These are phyloP conservation scores for Cyclotella choctawhatcheeana DNA, from an alignment of 108 stramenopile species.

Conservation along the genomic window DNA sequence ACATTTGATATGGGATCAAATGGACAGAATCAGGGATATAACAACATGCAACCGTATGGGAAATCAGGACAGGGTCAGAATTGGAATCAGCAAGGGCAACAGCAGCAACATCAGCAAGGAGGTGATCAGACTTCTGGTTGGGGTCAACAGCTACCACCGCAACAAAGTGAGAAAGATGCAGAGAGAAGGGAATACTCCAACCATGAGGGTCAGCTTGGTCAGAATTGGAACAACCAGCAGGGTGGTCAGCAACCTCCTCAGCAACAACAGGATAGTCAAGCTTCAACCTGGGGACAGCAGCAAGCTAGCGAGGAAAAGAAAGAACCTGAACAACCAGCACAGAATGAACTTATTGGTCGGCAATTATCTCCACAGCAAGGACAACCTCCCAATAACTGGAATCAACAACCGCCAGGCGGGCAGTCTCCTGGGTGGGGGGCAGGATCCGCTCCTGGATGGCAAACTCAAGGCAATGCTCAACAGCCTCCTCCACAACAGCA, in stretches of 20 bases:
- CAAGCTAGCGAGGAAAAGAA: not conserved
- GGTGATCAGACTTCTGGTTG: not conserved
- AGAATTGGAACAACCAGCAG: not conserved
- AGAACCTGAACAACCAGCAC: constrained; percentile 13
- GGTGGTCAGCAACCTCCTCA: constrained; percentile 10
- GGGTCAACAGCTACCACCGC: not conserved
- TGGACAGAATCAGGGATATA: not conserved
- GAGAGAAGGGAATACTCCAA: not conserved
- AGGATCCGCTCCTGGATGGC: constrained; percentile 11
- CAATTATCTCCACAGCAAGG: constrained; percentile 9
- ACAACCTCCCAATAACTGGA: constrained; percentile 1
- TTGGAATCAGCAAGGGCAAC: not conserved
- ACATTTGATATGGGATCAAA: not conserved
- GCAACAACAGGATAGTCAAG: not conserved
- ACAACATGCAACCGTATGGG: not conserved
- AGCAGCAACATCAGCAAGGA: not conserved
- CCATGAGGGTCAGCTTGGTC: not conserved
- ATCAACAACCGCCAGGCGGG: constrained; percentile 10
- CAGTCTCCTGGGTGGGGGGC: constrained; percentile 7
- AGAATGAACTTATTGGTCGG: not conserved
- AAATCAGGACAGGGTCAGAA: not conserved
- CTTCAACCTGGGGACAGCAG: constrained; percentile 14
- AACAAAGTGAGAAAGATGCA: not conserved
- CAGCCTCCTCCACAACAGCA: constrained; percentile 26
- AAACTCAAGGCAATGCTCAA: not conserved